phyloP scores from a whole-genome alignment of 371 early-diverging fungal species.

The Apophysomyces trapeziformis region DNA sequence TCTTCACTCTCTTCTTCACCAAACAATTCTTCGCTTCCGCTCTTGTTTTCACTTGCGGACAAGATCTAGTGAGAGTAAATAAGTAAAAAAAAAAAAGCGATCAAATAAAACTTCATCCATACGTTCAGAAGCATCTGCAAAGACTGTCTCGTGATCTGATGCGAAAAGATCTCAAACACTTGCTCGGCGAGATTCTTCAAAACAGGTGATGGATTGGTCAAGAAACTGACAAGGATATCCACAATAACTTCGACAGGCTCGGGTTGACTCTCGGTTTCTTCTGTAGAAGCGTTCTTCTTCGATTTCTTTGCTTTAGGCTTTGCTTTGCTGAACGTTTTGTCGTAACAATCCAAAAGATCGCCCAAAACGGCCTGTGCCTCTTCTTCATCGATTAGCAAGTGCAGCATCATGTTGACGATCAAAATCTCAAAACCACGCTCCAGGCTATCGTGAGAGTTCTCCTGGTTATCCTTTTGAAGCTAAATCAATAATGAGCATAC shows the following conservation, averaged over 20 bases:
- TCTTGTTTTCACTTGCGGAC: constrained; percentile 53
- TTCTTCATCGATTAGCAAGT: constrained; percentile 67
- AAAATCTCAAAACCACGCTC: constrained; percentile 74
- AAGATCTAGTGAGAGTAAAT: constrained; percentile 40
- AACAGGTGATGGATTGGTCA: constrained; percentile 82
- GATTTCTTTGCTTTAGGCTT: constrained; percentile 33
- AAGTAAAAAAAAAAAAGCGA: not conserved
- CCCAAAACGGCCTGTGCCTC: constrained; percentile 65
- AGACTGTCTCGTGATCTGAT: constrained; percentile 72
- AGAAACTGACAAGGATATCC: constrained; percentile 87
- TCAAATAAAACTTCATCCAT: constrained; percentile 16
- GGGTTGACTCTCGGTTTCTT: constrained; percentile 59
- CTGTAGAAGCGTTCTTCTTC: constrained; percentile 27
- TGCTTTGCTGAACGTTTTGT: constrained; percentile 63
- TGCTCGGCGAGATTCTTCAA: constrained; percentile 78
- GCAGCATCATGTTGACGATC: constrained; percentile 69
- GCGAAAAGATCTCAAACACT: constrained; percentile 85
- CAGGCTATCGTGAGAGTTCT: constrained; percentile 45
- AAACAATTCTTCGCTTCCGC: constrained; percentile 62
- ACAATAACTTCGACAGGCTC: constrained; percentile 89
- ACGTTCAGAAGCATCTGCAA: constrained; percentile 80
- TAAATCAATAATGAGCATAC: constrained; percentile 19
- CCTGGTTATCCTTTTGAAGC: constrained; percentile 42
- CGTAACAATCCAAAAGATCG: constrained; percentile 78
- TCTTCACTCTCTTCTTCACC: constrained; percentile 44